These are phyloP conservation scores for Talaromyces funiculosus DNA, from an alignment of 2,329 filamentous ascomycete genomes.

Conservation along the genomic window DNA sequence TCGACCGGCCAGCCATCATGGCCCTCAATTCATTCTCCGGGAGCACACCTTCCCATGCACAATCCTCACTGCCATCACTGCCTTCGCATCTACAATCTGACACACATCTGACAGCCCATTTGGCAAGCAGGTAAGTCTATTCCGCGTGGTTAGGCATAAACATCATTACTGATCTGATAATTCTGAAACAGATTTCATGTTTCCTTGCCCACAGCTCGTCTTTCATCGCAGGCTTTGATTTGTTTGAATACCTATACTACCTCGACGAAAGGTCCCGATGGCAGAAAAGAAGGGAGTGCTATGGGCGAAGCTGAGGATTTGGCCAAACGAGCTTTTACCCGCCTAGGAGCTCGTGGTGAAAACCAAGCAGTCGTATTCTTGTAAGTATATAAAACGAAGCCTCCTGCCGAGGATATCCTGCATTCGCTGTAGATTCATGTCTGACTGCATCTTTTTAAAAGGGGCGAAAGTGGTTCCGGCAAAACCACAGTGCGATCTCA, in stretches of 20 bases:
- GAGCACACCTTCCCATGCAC: conserved; percentile 57
- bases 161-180: conserved; percentile 41
- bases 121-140: conserved; percentile 42
- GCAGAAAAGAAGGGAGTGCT: conserved; percentile 82
- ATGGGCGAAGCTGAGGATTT: conserved; percentile 90
- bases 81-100: conserved; percentile 61
- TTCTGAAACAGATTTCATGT: conserved; percentile 79
- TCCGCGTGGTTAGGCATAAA: neutral
- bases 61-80: conserved; percentile 81
- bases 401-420: neutral
- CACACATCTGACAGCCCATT: conserved; percentile 47
- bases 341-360: conserved; percentile 81
- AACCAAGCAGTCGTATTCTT: conserved; percentile 91
- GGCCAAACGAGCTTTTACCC: conserved; percentile 76
- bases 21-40: conserved; percentile 36
- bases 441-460: conserved; percentile 40
- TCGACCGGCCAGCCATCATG: conserved; percentile 27
- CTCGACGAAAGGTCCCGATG: conserved; percentile 82
- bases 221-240: conserved; percentile 88
- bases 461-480: conserved; percentile 90
- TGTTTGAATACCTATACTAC: conserved; percentile 92
- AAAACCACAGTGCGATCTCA: conserved; percentile 94
- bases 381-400: conserved; percentile 51
- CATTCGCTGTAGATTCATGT: neutral
- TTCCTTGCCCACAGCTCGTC: conserved; percentile 74